Conservation (phyloP, 305 asterid genomes). For the Withania somnifera region DNA sequence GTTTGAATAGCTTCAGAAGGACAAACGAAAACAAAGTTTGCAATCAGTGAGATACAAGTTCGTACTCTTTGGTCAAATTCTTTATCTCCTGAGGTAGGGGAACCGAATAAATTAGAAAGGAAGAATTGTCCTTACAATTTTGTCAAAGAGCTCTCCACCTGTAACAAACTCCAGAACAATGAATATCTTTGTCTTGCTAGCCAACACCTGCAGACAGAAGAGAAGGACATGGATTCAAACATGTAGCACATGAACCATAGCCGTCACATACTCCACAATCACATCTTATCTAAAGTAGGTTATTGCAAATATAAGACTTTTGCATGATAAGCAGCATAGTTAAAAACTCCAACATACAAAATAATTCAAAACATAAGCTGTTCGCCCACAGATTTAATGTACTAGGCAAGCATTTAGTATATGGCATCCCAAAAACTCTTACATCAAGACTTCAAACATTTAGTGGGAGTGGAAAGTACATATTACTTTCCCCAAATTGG, state of each 20-base stretch:
- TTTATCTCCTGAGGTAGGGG: neutral
- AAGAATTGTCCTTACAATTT: conserved; percentile 48
- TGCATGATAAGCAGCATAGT: neutral
- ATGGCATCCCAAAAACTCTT: neutral
- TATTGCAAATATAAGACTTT: neutral
- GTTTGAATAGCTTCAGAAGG: neutral
- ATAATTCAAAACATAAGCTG: neutral
- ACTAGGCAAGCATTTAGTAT: neutral
- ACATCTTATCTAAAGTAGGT: neutral
- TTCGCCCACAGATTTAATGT: neutral
- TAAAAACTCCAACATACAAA: neutral
- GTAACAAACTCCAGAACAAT: conserved; percentile 73
- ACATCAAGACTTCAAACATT: neutral
- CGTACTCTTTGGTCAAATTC: neutral
- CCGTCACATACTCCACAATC: neutral
- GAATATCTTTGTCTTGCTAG: conserved; percentile 84
- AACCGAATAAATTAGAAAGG: neutral
- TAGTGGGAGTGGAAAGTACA: neutral
- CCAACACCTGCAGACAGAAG: conserved; percentile 56
- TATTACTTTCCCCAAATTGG: neutral
- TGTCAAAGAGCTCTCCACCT: conserved; percentile 94
- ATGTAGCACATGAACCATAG: neutral
- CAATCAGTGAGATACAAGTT: neutral
- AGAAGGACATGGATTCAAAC: neutral
- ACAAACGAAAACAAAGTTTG: neutral